Evolutionary conservation across 352 stramenopile genomes (phyloP).

Genomic region (Pythium vanterpoolii): DNA sequence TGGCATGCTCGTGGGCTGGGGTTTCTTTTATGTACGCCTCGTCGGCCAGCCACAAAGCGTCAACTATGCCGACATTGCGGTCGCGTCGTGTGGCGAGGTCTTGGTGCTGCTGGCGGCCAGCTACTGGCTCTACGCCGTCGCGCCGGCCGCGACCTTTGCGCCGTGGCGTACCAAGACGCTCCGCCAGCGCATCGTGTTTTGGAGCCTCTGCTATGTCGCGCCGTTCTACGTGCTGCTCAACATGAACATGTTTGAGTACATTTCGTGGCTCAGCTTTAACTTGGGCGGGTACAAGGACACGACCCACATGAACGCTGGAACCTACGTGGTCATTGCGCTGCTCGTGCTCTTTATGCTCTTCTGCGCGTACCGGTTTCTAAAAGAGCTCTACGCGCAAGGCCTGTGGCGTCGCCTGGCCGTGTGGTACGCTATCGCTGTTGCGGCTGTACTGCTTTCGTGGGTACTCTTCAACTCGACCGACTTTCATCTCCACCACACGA

Average conservation of each 20-base stretch:
- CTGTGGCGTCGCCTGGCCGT: slow-evolving; percentile 36
- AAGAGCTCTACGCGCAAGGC: slow-evolving; percentile 38
- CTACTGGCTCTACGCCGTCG: slow-evolving; percentile 40
- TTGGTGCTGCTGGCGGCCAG: slow-evolving; percentile 58
- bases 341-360: slow-evolving; percentile 28
- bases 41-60: slow-evolving; percentile 56
- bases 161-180: slow-evolving; percentile 33
- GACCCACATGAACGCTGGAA: slow-evolving; percentile 43
- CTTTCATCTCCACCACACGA: slow-evolving; percentile 77
- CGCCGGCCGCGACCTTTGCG: slow-evolving; percentile 41
- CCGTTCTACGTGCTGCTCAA: slow-evolving; percentile 73
- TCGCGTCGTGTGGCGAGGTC: slow-evolving; percentile 55
- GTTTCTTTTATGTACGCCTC: slow-evolving; percentile 71
- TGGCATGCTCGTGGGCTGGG: slow-evolving; percentile 50
- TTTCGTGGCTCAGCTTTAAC: slow-evolving; percentile 73
- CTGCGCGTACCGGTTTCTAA: slow-evolving; percentile 36
- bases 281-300: slow-evolving; percentile 58
- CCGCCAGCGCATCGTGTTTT: slow-evolving; percentile 43
- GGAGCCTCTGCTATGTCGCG: slow-evolving; percentile 58
- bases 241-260: slow-evolving; percentile 67
- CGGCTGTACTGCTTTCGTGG: slow-evolving; percentile 45
- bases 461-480: slow-evolving; percentile 50
- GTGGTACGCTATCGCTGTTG: slow-evolving; percentile 34
- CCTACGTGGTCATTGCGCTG: slow-evolving; percentile 56
- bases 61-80: slow-evolving; percentile 50